Percentiles rank a stretch among this genome's conserved stretches.
Evolutionary conservation across 2,329 filamentous ascomycete species (phyloP).

Genomic region (Fusarium sp.): DNA sequence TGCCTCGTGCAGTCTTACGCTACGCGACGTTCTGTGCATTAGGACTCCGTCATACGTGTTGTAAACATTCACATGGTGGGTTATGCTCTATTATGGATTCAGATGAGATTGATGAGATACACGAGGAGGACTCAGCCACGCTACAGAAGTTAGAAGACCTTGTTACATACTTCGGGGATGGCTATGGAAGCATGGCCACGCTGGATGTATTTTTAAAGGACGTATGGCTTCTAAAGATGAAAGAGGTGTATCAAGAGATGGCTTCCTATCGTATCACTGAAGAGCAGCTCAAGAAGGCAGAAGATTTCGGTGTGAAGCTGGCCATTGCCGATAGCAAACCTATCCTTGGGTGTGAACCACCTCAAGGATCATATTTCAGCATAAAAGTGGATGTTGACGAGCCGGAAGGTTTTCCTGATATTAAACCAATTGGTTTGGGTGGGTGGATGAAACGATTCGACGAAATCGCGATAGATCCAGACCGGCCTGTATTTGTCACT

Average conservation of each 20-base stretch:
- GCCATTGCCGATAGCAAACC: fast-evolving
- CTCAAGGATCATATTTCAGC: background rate
- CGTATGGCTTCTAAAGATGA: background rate
- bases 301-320: background rate
- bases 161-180: fast-evolving
- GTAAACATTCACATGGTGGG: background rate
- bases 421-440: fast-evolving
- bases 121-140: fast-evolving
- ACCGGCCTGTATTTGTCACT: background rate
- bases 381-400: background rate
- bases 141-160: background rate
- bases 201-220: fast-evolving
- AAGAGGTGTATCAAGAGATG: fast-evolving
- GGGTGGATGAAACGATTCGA: background rate
- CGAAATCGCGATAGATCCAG: background rate
- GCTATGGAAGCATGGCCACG: background rate
- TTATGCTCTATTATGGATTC: fast-evolving
- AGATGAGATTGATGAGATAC: background rate
- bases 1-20: background rate
- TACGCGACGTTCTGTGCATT: background rate
- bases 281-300: background rate
- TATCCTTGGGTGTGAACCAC: fast-evolving
- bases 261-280: fast-evolving
- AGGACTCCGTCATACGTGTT: background rate
- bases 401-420: fast-evolving